A percentile compares a stretch with the other conserved stretches of the same genome.
phyloP scores from a whole-genome alignment of 176 grass and related monocot species.

The Oryza glaberrima region DNA sequence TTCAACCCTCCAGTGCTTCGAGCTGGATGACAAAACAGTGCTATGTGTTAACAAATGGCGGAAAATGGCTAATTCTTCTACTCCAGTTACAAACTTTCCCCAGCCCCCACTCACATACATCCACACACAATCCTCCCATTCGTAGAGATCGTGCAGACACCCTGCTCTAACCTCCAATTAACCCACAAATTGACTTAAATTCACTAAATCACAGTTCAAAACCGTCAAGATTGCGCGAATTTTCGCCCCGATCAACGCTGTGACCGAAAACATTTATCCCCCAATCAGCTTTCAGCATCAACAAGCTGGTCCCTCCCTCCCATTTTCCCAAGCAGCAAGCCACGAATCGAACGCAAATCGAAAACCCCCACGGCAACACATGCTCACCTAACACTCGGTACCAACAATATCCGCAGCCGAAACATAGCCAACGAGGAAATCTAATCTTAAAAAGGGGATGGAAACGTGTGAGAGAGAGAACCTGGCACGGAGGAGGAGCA shows the following conservation, averaged over 20 bases:
- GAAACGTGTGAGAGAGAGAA: background rate
- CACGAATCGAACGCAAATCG: slow-evolving; percentile 11
- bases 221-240: background rate
- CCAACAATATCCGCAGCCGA: background rate
- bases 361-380: background rate
- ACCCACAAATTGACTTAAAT: background rate
- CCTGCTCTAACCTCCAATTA: background rate
- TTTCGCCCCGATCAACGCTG: background rate
- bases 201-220: background rate
- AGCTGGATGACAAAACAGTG: slow-evolving; percentile 46
- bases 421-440: background rate
- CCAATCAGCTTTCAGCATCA: background rate
- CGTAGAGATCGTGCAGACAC: background rate
- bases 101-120: background rate
- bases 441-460: background rate
- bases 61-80: background rate
- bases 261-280: background rate
- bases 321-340: background rate
- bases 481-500: slow-evolving; percentile 86
- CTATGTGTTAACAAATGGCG: slow-evolving; percentile 28
- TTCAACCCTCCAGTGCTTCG: slow-evolving; percentile 56
- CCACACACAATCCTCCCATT: background rate
- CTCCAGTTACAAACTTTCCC: background rate
- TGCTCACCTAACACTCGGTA: background rate
- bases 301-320: background rate